Percentiles rank a stretch among this genome's conserved stretches.
Evolutionary conservation across 2,329 filamentous ascomycete genomes (phyloP).

Genomic region (Pezizomycotina sp.): DNA sequence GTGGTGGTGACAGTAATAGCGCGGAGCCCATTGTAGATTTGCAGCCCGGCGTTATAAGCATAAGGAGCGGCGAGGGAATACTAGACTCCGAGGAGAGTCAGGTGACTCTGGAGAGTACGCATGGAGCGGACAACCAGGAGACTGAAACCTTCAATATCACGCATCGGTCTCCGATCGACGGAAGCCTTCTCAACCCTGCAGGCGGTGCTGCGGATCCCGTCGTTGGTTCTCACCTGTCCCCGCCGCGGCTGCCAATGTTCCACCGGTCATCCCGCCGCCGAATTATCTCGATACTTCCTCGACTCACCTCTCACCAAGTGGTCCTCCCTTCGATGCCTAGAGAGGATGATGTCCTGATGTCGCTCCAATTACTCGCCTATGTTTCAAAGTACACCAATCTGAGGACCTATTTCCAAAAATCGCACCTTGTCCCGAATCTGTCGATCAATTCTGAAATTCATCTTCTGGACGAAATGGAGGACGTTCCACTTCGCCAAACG

Average conservation of each 20-base stretch:
- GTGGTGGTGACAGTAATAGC: constrained; percentile 53
- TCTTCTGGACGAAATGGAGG: constrained; percentile 48
- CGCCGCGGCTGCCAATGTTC: too few relatives aligned
- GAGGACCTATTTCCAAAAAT: constrained; percentile 84
- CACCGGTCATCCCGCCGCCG: too few relatives aligned
- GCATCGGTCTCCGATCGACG: constrained; percentile 67
- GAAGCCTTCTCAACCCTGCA: constrained; percentile 60
- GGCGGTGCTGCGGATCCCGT: constrained; percentile 52
- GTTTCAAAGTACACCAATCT: constrained; percentile 98
- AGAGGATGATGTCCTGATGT: constrained; percentile 97
- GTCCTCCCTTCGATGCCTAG: constrained; percentile 83
- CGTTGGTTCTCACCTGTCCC: constrained; percentile 57
- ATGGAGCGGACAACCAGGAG: constrained; percentile 70
- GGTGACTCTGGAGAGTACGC: constrained; percentile 58
- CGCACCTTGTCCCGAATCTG: constrained; percentile 79
- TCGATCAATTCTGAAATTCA: constrained; percentile 77
- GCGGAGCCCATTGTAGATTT: constrained; percentile 67
- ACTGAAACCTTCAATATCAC: constrained; percentile 87
- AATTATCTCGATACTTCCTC: constrained; percentile 59
- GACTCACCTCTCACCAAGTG: constrained; percentile 51
- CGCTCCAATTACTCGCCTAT: constrained; percentile 85
- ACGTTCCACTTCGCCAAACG: constrained; percentile 41
- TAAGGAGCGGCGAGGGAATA: constrained; percentile 66
- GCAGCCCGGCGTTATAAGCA: constrained; percentile 57
- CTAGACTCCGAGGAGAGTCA: constrained; percentile 53